phyloP scores from a whole-genome alignment of 768 basidiomycete genomes.

The Lactarius trivialis region DNA sequence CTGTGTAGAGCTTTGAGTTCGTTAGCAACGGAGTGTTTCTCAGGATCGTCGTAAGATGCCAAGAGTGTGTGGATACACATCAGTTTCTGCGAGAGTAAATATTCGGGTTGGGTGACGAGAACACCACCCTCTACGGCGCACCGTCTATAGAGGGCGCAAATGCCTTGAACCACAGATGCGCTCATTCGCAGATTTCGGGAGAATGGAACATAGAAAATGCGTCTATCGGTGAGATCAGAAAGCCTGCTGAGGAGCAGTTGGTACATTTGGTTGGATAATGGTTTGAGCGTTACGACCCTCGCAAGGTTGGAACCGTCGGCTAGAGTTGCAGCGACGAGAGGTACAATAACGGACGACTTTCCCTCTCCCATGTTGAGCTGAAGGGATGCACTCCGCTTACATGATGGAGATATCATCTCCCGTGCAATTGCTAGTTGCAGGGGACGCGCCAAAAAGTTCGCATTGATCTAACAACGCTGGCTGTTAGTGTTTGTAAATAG shows the following conservation, averaged over 20 bases:
- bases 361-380: too few relatives aligned
- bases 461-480: conserved; percentile 35
- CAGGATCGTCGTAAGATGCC: neutral
- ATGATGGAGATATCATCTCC: too few relatives aligned
- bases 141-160: conserved; percentile 32
- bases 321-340: conserved; percentile 32
- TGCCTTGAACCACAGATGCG: conserved; percentile 19
- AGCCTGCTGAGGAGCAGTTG: conserved; percentile 39
- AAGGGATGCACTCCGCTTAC: too few relatives aligned
- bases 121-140: conserved; percentile 38
- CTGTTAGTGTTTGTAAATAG: neutral
- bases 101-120: conserved; percentile 45
- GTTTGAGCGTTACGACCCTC: conserved; percentile 44
- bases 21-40: neutral
- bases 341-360: too few relatives aligned
- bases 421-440: conserved; percentile 37
- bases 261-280: conserved; percentile 43
- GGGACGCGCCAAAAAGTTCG: conserved; percentile 38
- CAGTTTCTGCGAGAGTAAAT: conserved; percentile 45
- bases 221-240: conserved; percentile 38
- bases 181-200: conserved; percentile 33
- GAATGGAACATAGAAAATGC: too few relatives aligned
- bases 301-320: conserved; percentile 40
- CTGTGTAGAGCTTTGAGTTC: neutral
- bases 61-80: conserved; percentile 37